Conservation (phyloP, 257 asterid genomes). For the Fraxinus cuspidata region DNA sequence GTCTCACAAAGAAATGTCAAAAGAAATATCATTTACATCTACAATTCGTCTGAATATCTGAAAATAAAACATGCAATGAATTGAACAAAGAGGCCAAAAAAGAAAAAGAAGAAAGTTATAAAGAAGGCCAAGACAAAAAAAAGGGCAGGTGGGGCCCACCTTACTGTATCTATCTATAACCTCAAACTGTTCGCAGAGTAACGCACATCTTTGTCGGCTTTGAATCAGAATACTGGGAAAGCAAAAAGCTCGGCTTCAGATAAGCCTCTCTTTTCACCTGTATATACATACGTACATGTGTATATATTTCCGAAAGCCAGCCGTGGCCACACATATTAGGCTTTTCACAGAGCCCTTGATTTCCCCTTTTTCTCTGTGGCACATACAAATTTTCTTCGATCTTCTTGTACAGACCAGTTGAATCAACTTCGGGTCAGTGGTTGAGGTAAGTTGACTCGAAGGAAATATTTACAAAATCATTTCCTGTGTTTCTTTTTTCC, state of each 20-base stretch:
- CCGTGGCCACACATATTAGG: slow-evolving; percentile 1
- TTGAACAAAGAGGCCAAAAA: neutral
- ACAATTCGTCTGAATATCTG: neutral
- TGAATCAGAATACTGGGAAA: neutral
- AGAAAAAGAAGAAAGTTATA: no score
- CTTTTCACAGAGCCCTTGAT: neutral
- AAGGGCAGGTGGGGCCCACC: neutral
- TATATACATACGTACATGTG: neutral
- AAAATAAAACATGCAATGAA: neutral
- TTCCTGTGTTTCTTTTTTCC: neutral
- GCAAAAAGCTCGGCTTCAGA: neutral
- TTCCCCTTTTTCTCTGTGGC: neutral
- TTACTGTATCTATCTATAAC: neutral
- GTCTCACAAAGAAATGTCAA: no score
- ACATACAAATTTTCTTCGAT: neutral
- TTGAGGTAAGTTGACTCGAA: neutral
- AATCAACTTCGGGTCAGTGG: neutral
- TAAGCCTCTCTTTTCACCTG: neutral
- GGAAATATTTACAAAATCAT: neutral
- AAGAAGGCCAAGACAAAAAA: no score
- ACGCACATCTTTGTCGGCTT: neutral
- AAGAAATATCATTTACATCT: neutral
- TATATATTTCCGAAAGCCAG: neutral
- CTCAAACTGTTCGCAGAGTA: neutral
- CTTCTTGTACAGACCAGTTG: neutral